Evolutionary conservation across 257 asterid species (phyloP).

Genomic region (Nicotiana obtusifolia): DNA sequence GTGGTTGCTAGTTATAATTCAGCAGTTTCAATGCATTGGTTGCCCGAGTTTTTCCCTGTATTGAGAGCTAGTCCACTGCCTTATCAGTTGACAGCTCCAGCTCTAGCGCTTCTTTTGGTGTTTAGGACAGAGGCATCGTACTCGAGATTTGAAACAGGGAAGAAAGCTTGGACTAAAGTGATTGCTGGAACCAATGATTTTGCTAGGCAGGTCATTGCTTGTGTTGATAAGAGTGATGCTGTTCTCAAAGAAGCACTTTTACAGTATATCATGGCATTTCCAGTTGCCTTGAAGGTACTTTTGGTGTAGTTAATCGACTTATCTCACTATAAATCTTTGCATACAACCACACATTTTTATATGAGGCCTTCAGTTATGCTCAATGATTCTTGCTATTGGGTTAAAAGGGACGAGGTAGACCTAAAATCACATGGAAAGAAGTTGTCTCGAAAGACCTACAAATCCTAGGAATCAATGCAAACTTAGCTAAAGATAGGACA

Average conservation of each 20-base stretch:
- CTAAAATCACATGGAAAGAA: no score
- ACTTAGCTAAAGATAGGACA: no score
- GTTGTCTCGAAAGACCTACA: no score
- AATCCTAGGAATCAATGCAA: no score
- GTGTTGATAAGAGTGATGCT: conserved; percentile 45
- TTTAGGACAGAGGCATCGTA: conserved; percentile 97
- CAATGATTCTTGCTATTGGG: background rate
- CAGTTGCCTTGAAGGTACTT: conserved; percentile 83
- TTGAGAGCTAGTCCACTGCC: conserved; percentile 82
- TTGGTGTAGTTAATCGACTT: background rate
- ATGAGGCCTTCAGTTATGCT: background rate
- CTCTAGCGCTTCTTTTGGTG: conserved; percentile 82
- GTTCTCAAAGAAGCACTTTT: conserved; percentile 57
- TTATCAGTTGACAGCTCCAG: conserved; percentile 91
- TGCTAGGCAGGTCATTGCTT: conserved; percentile 69
- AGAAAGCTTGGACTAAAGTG: conserved; percentile 74
- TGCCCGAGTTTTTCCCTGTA: conserved; percentile 74
- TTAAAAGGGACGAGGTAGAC: no score
- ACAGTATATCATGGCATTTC: conserved; percentile 82
- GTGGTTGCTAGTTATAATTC: conserved; percentile 61
- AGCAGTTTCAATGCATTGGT: conserved; percentile 53
- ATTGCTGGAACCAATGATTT: conserved; percentile 66
- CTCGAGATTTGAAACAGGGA: conserved; percentile 80
- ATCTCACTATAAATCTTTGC: background rate
- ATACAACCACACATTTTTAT: background rate